Conservation (phyloP, 1,284 basidiomycete genomes). For the Ceratobasidium theobromae region DNA sequence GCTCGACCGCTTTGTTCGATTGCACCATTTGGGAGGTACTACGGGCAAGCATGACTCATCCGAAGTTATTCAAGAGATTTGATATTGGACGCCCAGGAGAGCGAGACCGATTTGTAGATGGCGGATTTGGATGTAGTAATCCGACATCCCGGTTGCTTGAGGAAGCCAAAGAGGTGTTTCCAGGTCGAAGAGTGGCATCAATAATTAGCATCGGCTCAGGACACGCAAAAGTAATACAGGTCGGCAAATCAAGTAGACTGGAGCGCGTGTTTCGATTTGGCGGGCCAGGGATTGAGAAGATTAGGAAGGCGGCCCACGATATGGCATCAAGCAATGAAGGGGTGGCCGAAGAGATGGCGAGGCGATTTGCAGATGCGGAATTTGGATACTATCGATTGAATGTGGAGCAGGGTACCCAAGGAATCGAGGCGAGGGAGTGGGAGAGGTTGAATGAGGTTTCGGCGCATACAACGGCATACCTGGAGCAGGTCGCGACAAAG, state of each 20-base stretch:
- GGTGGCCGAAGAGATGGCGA: slow-evolving; percentile 1
- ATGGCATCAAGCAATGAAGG: background rate
- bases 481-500: background rate
- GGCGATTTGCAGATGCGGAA: background rate
- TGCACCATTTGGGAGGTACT: slow-evolving; percentile 3
- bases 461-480: background rate
- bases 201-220: slow-evolving; percentile 2
- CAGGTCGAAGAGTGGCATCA: background rate
- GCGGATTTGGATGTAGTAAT: background rate
- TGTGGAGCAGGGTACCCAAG: background rate
- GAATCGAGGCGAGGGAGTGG: background rate
- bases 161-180: background rate
- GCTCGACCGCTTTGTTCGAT: background rate
- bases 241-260: background rate
- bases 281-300: background rate
- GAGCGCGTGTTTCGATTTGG: background rate
- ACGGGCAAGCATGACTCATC: background rate
- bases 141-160: background rate
- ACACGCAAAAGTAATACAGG: background rate
- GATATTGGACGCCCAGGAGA: background rate
- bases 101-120: background rate
- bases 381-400: background rate
- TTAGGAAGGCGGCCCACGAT: background rate
- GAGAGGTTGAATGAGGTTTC: background rate
- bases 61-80: background rate